These are phyloP conservation scores for Aspergillus piperis DNA, from an alignment of 2,329 filamentous ascomycete species.

Conservation along the genomic window DNA sequence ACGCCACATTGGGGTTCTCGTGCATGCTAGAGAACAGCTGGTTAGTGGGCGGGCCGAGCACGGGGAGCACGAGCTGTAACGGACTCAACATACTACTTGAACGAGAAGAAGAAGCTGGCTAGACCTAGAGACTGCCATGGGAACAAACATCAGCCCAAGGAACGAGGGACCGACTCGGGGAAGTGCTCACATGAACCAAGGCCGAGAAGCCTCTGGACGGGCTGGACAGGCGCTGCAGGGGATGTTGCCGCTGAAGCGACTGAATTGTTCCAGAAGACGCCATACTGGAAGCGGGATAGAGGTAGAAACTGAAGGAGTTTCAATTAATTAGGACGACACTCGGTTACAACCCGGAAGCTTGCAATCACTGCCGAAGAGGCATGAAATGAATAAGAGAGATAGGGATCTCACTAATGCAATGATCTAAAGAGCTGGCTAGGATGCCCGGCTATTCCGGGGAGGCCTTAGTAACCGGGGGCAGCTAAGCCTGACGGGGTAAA, in stretches of 20 bases:
- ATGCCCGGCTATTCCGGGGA: background rate
- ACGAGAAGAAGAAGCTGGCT: slow-evolving; percentile 46
- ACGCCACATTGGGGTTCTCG: slow-evolving; percentile 47
- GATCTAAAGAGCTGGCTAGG: background rate
- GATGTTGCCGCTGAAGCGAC: slow-evolving; percentile 38
- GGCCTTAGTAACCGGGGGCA: background rate
- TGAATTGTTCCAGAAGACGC: slow-evolving; percentile 14
- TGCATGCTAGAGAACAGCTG: slow-evolving; percentile 35
- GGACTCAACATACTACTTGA: slow-evolving; percentile 43
- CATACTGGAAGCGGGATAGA: slow-evolving; percentile 2
- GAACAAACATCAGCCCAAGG: slow-evolving; percentile 22
- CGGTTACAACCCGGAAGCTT: background rate
- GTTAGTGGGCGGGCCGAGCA: slow-evolving; percentile 9
- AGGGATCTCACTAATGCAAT: slow-evolving; percentile 1
- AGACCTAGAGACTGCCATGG: slow-evolving; percentile 39
- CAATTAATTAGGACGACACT: background rate
- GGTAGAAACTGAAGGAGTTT: background rate
- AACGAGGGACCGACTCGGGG: background rate
- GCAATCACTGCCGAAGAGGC: background rate
- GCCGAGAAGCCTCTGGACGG: slow-evolving; percentile 47
- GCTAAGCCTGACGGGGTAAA: background rate
- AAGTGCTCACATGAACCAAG: slow-evolving; percentile 43
- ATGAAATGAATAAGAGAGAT: slow-evolving; percentile 1
- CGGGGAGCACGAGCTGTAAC: background rate
- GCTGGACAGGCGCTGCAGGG: slow-evolving; percentile 46